Evolutionary conservation across 345 rosid genomes (phyloP), one percentile per base, ranked within the genome.

Genomic region (Sapria himalayana): DNA sequence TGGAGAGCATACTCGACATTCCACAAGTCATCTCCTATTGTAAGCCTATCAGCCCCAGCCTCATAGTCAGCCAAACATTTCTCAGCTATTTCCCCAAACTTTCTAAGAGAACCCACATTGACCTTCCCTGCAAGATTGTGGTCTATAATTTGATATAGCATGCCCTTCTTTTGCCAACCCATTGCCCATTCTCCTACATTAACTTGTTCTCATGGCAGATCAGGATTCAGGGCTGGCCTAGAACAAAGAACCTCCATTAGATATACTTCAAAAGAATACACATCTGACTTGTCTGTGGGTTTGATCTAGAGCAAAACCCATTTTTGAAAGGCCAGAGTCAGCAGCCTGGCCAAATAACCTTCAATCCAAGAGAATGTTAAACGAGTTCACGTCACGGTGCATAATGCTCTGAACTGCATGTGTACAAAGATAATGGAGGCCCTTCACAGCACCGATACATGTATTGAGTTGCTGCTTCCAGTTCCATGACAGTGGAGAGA

Each of bases 21-120:
- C 99, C 99, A 91, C 55, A 91, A 40, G 4, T 82, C 99, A 46
- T 91, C 99, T 50, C 99, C 99, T 93, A 91, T 91, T 0, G 95
- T 62, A 16, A 95, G 99, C 57, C 99, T 49, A 41, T 91, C 99
- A 16, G 80, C 76, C 0, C 99, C 95, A 14, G n/a, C n/a, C n/a
- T n/a, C n/a, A n/a, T 91, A 59, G 57, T 91, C 99, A 4, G 93
- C 92, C 20, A 91, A 59, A 55, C 99, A 91, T 47, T 91, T 91
- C 81, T 84, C 95, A 5, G 99, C 93, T 2, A 95, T 84, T 67
- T 91, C 99, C 20, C 93, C 95, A 0, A 63, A 80, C 61, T 91
- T 91, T 65, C 80, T 91, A 4, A 91, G 76, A n/a, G 95, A 77
- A 0, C 86, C 95, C 1, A 72, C 72, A 48, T 73, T 84, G 48